Evolutionary conservation across 108 stramenopile genomes (phyloP), one percentile per base, ranked within the genome.

Genomic region (Discostella pseudostelligera): DNA sequence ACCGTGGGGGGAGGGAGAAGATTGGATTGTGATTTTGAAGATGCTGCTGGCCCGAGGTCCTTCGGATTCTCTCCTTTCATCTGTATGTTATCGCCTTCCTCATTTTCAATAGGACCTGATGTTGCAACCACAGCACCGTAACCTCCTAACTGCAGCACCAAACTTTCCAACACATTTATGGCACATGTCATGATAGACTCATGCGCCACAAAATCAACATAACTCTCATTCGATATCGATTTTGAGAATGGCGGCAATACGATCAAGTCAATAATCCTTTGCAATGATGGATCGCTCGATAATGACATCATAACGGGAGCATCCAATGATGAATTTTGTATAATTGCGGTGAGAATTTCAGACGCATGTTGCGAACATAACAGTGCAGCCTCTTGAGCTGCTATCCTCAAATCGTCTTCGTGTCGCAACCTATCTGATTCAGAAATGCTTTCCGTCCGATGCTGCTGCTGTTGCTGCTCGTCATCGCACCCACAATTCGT

Each of bases 71-170:
- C n/a, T n/a, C n/a, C n/a, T n/a, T 14, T 17, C 47, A 29, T 16
- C 42, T n/a, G 2, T 36, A 42, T 40, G 56, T 28, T 49, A 2
- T n/a, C 11, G 36, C 32, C 8, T n/a, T 50, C 28, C 22, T 7
- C 44, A 40, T 14, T 13, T 28, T n/a, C 51, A 16, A 12, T 17
- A 0, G 21, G 49, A 13, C 32, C 58, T 36, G 60, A 35, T 7
- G 62, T 56, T 39, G 67, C 76, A 19, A 70, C 62, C 9, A 87
- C 87, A 17, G 87, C 70, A 7, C 94, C 94, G 51, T 90, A 95
- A 20, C 94, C 94, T 47, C 94, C 94, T 9, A 95, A 69, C 62
- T 95, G 94, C 47, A 95, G 63, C 24, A 92, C 76, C 46, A 95
- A 73, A 79, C 83, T 83, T 69, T 96, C 92, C 62, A 92, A 40